phyloP scores from a whole-genome alignment of 768 basidiomycete species.

The Ramaria rubella region DNA sequence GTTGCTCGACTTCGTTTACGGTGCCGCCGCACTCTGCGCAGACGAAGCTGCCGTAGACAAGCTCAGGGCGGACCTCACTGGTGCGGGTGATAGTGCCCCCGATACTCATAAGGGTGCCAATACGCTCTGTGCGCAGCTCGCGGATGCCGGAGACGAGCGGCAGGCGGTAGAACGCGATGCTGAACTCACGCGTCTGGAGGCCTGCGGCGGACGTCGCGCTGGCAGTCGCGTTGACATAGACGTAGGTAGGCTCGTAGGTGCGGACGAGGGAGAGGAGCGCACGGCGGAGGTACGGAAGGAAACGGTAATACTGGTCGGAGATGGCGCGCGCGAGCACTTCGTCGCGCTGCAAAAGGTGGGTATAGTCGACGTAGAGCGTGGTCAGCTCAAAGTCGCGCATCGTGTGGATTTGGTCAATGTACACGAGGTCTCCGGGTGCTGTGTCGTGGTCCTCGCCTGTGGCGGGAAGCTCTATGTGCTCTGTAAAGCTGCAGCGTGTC shows the following conservation, averaged over 20 bases:
- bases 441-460: constrained; percentile 56
- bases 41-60: constrained; percentile 88
- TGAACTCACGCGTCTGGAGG: constrained; percentile 88
- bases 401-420: constrained; percentile 88
- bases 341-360: constrained; percentile 82
- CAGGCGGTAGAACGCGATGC: constrained; percentile 90
- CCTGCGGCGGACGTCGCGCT: constrained; percentile 81
- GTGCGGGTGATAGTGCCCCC: constrained; percentile 97
- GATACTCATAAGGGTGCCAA: constrained; percentile 91
- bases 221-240: constrained; percentile 90
- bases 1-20: constrained; percentile 93
- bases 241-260: constrained; percentile 86
- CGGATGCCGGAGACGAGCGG: constrained; percentile 93
- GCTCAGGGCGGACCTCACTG: constrained; percentile 92
- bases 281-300: constrained; percentile 88
- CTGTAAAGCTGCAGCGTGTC: constrained; percentile 62
- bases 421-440: constrained; percentile 61
- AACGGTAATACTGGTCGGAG: constrained; percentile 92
- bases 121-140: constrained; percentile 85
- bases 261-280: constrained; percentile 87
- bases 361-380: constrained; percentile 94
- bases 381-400: constrained; percentile 94
- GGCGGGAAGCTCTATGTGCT: constrained; percentile 68
- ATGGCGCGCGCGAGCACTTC: constrained; percentile 93
- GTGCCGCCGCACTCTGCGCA: constrained; percentile 84